Percentiles rank a stretch among this genome's conserved stretches.
Conservation (phyloP, 192 early-diverging fungal genomes). For the Rhizophagus sp. region DNA sequence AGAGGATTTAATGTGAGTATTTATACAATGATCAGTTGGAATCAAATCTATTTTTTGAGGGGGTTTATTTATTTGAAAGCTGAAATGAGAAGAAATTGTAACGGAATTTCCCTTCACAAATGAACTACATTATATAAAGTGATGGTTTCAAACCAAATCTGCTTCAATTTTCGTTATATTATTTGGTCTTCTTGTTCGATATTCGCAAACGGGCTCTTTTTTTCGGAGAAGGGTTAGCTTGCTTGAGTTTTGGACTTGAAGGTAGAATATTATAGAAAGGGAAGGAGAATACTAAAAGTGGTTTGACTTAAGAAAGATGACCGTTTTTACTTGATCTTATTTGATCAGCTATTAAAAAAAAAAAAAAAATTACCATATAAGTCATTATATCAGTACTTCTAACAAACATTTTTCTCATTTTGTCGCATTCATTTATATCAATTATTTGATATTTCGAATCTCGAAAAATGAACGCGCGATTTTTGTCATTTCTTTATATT, state of each 20-base stretch:
- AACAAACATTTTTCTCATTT: background rate
- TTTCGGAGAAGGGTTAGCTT: too few relatives aligned
- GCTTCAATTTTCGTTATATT: background rate
- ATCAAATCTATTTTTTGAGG: background rate
- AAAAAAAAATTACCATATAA: background rate
- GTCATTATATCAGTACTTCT: background rate
- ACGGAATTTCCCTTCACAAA: conserved; percentile 1
- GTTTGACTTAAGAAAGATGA: conserved; percentile 3
- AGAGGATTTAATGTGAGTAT: conserved; percentile 8
- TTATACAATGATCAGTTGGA: conserved; percentile 2
- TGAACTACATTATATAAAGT: background rate
- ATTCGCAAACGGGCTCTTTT: too few relatives aligned
- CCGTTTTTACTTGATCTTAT: conserved; percentile 28
- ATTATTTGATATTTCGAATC: background rate
- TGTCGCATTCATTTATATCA: background rate
- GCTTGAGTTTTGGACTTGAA: too few relatives aligned
- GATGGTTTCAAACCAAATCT: background rate
- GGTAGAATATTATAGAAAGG: too few relatives aligned
- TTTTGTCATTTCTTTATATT: too few relatives aligned
- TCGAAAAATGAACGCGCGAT: background rate
- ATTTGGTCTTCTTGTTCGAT: too few relatives aligned
- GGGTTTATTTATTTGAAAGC: background rate
- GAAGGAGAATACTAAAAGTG: too few relatives aligned
- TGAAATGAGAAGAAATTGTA: background rate
- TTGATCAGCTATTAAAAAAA: conserved; percentile 11